Conservation (phyloP, 352 stramenopile genomes). For the Plasmopara halstedii region DNA sequence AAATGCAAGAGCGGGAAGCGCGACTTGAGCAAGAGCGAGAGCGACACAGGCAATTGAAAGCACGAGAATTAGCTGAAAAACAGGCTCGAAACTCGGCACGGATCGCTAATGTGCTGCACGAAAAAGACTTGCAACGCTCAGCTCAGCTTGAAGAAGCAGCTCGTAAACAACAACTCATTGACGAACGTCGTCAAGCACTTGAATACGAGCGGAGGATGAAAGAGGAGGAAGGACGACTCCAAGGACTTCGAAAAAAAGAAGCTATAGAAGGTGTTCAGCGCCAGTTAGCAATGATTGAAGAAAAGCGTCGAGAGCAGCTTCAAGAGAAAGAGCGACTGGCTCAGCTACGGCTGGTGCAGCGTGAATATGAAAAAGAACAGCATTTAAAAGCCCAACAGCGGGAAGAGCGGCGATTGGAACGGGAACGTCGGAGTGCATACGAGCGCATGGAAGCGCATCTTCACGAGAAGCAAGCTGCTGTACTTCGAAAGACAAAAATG, state of each 20-base stretch:
- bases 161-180: constrained; percentile 57
- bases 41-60: constrained; percentile 33
- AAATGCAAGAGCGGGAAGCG: constrained; percentile 46
- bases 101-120: constrained; percentile 49
- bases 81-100: constrained; percentile 61
- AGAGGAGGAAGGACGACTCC: constrained; percentile 42
- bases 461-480: constrained; percentile 29
- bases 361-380: constrained; percentile 43
- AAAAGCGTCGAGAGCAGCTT: constrained; percentile 41
- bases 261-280: constrained; percentile 50
- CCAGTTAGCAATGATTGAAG: constrained; percentile 47
- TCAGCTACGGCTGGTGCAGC: constrained; percentile 28
- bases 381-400: constrained; percentile 40
- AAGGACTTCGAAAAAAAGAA: constrained; percentile 50
- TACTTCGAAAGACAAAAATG: constrained; percentile 38
- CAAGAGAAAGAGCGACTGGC: constrained; percentile 41
- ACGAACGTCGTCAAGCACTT: constrained; percentile 38
- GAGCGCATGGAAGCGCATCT: constrained; percentile 57
- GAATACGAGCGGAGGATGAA: constrained; percentile 35
- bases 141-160: constrained; percentile 40
- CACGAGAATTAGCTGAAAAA: constrained; percentile 40
- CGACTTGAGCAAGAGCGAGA: constrained; percentile 38
- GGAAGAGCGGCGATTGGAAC: constrained; percentile 40
- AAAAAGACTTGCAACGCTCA: constrained; percentile 44
- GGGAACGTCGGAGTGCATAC: constrained; percentile 46